Base-by-base conservation (phyloP, 2,329 filamentous ascomycete species). In the Monosporascus sp. region DNA sequence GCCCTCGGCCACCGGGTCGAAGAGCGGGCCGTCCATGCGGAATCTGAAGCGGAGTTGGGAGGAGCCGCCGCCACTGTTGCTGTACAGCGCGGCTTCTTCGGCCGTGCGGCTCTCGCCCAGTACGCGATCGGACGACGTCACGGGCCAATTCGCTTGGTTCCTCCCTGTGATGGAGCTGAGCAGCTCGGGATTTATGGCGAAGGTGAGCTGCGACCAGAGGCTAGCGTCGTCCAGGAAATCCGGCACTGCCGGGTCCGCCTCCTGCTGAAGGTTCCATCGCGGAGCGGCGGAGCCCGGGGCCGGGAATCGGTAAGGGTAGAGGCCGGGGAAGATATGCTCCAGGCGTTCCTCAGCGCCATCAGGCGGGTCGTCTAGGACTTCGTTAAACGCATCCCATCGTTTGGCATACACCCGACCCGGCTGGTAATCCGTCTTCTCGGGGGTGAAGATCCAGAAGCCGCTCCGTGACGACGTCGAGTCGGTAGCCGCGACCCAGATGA, bases 401-500 rank as follows among this genome's bases (percentile, higher is more conserved):
- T 67, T 68, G 20, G 68, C 62, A 35, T 67, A 66, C 49, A 72
- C 65, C 18, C 65, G 61, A 2, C 68, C 67, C 31, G 53, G 63
- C 15, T 68, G 63, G 35, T 55, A 46, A 5, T 63, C 65, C 15
- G 70, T 60, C 3, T 56, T 56, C 11, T 65, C 60, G 1, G 65
- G 67, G 0, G 73, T 72, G 44, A 75, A 65, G 51, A 85, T 72
- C 82, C 82, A 86, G 63, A 79, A 83, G 5, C 81, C 84, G 51
- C 73, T 78, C 3, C 83, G 75, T 31, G 74, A 67, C 2, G 79
- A 79, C 18, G 74, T 70, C 18, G 72, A 71, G 2, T 71, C 70
- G 0, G 75, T 72, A 22, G 79, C 73, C 2, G 81, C 73, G 28
- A 79, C 75, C 81, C 82, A 86, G 53, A 85, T 71, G 54, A 86